Percentiles rank a stretch among this genome's conserved stretches.
These are phyloP conservation scores for Melocanna baccifera DNA, from an alignment of 176 grass and related monocot genomes.

Conservation along the genomic window DNA sequence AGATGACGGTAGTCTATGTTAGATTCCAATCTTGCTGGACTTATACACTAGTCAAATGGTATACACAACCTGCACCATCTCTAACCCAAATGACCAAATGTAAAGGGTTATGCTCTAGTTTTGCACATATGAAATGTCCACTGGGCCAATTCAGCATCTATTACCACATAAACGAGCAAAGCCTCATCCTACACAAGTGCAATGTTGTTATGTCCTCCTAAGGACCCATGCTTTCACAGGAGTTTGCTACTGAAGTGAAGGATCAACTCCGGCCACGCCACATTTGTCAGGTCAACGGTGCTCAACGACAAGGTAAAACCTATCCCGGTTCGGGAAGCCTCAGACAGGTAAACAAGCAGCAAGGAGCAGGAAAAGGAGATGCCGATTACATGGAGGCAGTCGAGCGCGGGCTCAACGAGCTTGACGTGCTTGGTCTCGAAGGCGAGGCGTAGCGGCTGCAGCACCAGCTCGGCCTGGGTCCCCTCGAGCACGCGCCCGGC, in stretches of 20 bases:
- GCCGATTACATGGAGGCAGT: conserved; percentile 83
- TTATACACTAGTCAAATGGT: background rate
- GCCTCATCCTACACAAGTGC: conserved; percentile 4
- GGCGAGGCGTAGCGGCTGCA: conserved; percentile 93
- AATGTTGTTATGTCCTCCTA: background rate
- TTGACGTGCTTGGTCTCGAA: conserved; percentile 95
- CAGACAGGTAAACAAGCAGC: conserved; percentile 11
- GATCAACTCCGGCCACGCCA: background rate
- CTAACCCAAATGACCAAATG: conserved; percentile 10
- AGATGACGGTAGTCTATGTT: background rate
- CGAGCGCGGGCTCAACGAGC: conserved; percentile 91
- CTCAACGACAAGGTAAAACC: background rate
- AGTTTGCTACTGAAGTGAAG: background rate
- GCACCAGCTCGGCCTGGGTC: conserved; percentile 82
- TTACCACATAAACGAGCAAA: background rate
- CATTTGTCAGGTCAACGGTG: background rate
- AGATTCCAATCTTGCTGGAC: background rate
- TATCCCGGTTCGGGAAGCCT: background rate
- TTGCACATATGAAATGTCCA: conserved; percentile 8
- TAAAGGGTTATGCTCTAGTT: background rate
- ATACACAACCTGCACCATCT: background rate
- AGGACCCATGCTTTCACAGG: background rate
- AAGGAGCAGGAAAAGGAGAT: conserved; percentile 20
- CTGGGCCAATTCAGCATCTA: background rate
- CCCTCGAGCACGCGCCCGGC: conserved; percentile 80